phyloP scores from a whole-genome alignment of 441 rosid genomes.

The Gossypium trilobum region DNA sequence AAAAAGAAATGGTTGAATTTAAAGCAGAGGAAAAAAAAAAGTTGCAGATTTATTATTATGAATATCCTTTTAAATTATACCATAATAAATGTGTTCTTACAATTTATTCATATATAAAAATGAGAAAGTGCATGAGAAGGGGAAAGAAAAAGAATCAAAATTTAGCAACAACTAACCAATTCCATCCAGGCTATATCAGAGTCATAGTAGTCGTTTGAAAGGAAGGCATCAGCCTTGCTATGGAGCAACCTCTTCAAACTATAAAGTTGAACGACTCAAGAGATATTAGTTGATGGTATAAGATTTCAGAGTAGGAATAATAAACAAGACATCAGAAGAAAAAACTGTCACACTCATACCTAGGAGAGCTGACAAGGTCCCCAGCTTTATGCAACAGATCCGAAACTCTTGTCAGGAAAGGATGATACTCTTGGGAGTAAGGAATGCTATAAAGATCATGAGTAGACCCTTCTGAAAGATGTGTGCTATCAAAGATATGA shows the following conservation, averaged over 20 bases:
- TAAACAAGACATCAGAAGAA: constrained; percentile 8
- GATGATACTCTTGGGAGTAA: constrained; percentile 57
- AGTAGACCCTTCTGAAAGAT: constrained; percentile 27
- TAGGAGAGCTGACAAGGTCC: constrained; percentile 55
- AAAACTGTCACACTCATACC: constrained; percentile 36
- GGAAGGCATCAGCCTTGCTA: constrained; percentile 80
- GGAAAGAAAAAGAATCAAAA: constrained; percentile 8
- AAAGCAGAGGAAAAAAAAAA: background rate
- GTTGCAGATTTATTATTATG: background rate
- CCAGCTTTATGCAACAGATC: constrained; percentile 82
- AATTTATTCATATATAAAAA: background rate
- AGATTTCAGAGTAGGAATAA: background rate
- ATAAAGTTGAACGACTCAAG: constrained; percentile 20
- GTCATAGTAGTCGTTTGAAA: constrained; percentile 78
- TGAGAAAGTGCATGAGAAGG: background rate
- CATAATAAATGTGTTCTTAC: background rate
- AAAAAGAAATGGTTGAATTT: background rate
- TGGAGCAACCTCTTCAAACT: constrained; percentile 87
- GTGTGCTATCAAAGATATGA: constrained; percentile 22
- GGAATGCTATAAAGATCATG: constrained; percentile 57
- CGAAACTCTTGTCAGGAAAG: constrained; percentile 55
- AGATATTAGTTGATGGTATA: background rate
- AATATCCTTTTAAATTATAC: background rate
- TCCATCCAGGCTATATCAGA: constrained; percentile 99
- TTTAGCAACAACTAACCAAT: constrained; percentile 45